Percentiles rank a stretch among this genome's conserved stretches.
Conservation (phyloP, 1,284 basidiomycete species). For the Sanghuangporus sanghuang region DNA sequence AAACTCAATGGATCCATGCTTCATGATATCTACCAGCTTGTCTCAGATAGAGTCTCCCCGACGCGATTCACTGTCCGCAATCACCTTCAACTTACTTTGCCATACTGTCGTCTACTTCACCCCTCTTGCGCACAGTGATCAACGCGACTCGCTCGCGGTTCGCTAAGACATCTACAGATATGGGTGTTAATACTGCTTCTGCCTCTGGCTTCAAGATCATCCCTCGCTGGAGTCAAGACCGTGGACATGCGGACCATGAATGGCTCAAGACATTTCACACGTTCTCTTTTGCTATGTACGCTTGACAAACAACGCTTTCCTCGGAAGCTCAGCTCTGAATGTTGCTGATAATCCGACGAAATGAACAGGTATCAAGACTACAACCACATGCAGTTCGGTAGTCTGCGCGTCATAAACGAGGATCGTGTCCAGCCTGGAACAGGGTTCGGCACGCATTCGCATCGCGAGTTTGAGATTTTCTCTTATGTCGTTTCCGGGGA, state of each 20-base stretch:
- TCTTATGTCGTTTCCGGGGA: conserved; percentile 78
- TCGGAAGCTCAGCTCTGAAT: too few species aligned
- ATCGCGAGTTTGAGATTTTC: conserved; percentile 90
- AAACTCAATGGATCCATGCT: background rate
- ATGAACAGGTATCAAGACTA: conserved; percentile 57
- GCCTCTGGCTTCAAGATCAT: conserved; percentile 35
- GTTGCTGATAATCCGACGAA: background rate
- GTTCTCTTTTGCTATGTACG: conserved; percentile 78
- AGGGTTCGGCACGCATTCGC: conserved; percentile 85
- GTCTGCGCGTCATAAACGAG: conserved; percentile 82
- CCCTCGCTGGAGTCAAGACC: conserved; percentile 56
- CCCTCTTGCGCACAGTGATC: conserved; percentile 6
- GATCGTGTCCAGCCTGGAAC: conserved; percentile 75
- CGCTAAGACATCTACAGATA: background rate
- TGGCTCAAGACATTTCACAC: conserved; percentile 93
- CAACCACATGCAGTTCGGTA: conserved; percentile 51
- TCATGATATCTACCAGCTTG: background rate
- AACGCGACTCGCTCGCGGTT: conserved; percentile 4
- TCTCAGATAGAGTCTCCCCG: background rate
- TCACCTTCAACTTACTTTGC: background rate
- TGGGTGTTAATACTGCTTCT: background rate
- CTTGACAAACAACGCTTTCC: too few species aligned
- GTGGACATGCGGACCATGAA: conserved; percentile 79
- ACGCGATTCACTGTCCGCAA: background rate
- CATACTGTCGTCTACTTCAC: background rate